Evolutionary conservation across 2,329 filamentous ascomycete genomes (phyloP).

Genomic region (Bipolaris victoriae): DNA sequence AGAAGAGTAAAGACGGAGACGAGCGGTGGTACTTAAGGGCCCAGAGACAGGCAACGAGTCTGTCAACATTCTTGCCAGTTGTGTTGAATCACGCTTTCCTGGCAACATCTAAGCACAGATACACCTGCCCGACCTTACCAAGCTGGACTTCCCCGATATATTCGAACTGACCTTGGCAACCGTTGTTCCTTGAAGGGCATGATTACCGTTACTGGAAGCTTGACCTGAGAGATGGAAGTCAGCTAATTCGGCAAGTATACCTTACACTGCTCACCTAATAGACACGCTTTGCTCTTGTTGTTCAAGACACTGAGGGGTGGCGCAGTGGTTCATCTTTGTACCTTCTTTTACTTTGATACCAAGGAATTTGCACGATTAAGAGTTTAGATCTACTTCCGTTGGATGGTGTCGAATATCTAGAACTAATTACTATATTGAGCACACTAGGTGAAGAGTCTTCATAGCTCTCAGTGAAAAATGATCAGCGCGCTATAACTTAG

Average conservation of each 20-base stretch:
- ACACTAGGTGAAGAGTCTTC: background rate
- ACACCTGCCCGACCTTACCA: slow-evolving; percentile 26
- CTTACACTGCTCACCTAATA: slow-evolving; percentile 19
- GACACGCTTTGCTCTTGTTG: slow-evolving; percentile 8
- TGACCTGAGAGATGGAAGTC: slow-evolving; percentile 10
- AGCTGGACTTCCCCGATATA: slow-evolving; percentile 19
- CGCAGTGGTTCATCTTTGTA: no score
- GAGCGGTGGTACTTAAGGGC: background rate
- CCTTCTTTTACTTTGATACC: no score
- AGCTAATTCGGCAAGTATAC: slow-evolving; percentile 10
- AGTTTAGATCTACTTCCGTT: no score
- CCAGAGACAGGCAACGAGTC: background rate
- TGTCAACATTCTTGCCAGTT: background rate
- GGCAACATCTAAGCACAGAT: slow-evolving; percentile 6
- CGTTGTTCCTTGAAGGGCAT: slow-evolving; percentile 23
- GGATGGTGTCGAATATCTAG: no score
- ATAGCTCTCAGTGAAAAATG: background rate
- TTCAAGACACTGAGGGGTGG: slow-evolving; percentile 1
- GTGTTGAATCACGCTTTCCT: background rate
- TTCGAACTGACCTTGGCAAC: slow-evolving; percentile 21
- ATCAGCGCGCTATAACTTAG: slow-evolving; percentile 10
- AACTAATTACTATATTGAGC: no score
- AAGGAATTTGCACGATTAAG: no score
- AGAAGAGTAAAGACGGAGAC: background rate
- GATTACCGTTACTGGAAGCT: slow-evolving; percentile 21